These are phyloP conservation scores for Spatholobus suberectus DNA, from an alignment of 306 rosid genomes.

Conservation along the genomic window DNA sequence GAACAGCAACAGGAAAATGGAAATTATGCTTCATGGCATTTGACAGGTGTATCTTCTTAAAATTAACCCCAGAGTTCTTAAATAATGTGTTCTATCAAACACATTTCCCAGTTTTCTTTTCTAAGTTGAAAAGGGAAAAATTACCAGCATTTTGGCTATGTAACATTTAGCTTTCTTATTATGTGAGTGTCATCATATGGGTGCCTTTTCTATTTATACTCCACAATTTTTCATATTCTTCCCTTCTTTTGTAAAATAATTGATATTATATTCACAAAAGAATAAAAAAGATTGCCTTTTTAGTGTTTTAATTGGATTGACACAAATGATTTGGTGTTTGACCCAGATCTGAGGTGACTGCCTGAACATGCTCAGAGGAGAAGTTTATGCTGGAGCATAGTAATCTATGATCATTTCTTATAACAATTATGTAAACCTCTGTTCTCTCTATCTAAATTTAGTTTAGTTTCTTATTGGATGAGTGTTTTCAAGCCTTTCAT, in stretches of 20 bases:
- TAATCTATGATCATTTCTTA: slow-evolving; percentile 19
- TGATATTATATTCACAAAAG: not conserved
- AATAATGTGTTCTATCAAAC: not conserved
- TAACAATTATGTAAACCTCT: slow-evolving; percentile 20
- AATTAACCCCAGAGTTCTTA: not conserved
- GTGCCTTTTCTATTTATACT: not conserved
- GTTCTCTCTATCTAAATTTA: slow-evolving; percentile 25
- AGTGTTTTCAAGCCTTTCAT: not conserved
- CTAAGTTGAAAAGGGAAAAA: not conserved
- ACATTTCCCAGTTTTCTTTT: not conserved
- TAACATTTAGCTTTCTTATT: not conserved
- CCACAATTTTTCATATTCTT: not conserved
- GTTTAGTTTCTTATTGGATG: not conserved
- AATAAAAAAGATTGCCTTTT: not conserved
- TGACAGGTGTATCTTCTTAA: no score
- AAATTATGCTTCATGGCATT: no score
- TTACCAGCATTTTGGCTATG: not conserved
- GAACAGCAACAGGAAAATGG: no score
- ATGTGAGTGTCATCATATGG: not conserved
- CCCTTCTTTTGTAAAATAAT: not conserved
- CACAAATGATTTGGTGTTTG: not conserved
- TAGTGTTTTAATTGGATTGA: not conserved
- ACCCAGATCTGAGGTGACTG: slow-evolving; percentile 1
- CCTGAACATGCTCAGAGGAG: not conserved
- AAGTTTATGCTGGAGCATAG: not conserved